Percentiles rank a stretch among this genome's conserved stretches.
Evolutionary conservation across 2,329 filamentous ascomycete species (phyloP).

Genomic region (Lachnellula occidentalis): DNA sequence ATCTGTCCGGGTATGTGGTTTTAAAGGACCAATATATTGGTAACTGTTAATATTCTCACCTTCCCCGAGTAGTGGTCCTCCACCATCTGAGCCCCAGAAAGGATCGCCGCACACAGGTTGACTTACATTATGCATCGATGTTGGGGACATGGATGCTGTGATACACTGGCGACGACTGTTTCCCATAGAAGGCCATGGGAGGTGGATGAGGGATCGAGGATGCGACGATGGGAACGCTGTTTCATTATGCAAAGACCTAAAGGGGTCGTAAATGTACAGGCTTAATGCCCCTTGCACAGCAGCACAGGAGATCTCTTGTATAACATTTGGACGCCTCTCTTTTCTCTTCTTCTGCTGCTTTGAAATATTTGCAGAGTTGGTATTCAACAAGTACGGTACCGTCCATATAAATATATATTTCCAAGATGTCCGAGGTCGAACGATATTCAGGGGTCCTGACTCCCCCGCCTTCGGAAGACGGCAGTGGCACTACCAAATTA

Average conservation of each 20-base stretch:
- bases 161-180: neutral
- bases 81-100: slow-evolving; percentile 4
- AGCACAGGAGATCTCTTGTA: slow-evolving; percentile 7
- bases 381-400: neutral
- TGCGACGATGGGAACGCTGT: slow-evolving; percentile 14
- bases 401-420: neutral
- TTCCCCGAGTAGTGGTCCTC: neutral
- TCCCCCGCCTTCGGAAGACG: slow-evolving; percentile 1
- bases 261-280: slow-evolving; percentile 1
- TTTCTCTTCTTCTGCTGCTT: neutral
- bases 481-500: neutral
- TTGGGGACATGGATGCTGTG: neutral
- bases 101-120: slow-evolving; percentile 7
- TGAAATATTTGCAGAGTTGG: neutral
- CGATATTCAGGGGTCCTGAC: neutral
- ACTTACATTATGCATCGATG: slow-evolving; percentile 4
- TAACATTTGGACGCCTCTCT: slow-evolving; percentile 1
- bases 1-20: too few species aligned
- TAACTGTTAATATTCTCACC: too few species aligned
- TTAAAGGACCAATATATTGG: too few species aligned
- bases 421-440: neutral
- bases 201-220: slow-evolving; percentile 9
- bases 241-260: slow-evolving; percentile 17
- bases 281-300: neutral
- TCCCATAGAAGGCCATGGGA: slow-evolving; percentile 1